A percentile compares a stretch with the other conserved stretches of the same genome.
Conservation (phyloP, 2,329 filamentous ascomycete species). For the Alternaria brassicae region DNA sequence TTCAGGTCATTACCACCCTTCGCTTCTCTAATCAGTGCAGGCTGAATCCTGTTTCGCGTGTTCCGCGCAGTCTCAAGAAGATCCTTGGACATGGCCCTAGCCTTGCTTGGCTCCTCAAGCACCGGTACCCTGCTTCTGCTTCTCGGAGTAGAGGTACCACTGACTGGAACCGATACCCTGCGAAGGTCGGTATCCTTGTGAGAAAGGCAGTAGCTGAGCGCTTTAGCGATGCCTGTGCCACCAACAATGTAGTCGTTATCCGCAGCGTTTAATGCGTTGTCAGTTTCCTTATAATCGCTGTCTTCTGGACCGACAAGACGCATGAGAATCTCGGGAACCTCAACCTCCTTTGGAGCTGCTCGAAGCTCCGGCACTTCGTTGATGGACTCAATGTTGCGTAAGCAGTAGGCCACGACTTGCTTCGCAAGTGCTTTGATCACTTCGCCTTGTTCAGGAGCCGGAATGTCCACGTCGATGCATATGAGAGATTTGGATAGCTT, state of each 20-base stretch:
- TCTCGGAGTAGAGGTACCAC: constrained; percentile 63
- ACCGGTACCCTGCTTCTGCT: constrained; percentile 30
- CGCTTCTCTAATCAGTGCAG: constrained; percentile 78
- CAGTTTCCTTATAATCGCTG: constrained; percentile 58
- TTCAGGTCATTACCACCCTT: constrained; percentile 74
- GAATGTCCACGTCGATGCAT: constrained; percentile 90
- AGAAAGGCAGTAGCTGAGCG: constrained; percentile 85
- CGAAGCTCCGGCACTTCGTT: constrained; percentile 69
- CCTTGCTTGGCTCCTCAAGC: constrained; percentile 37
- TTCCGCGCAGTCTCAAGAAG: constrained; percentile 86
- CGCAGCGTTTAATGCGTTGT: constrained; percentile 73
- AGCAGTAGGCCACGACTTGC: constrained; percentile 91
- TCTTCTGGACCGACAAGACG: constrained; percentile 81
- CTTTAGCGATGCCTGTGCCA: constrained; percentile 93
- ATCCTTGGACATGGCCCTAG: constrained; percentile 87
- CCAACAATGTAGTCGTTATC: constrained; percentile 97
- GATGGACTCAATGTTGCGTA: constrained; percentile 86
- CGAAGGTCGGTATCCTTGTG: constrained; percentile 71
- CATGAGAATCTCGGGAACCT: constrained; percentile 82
- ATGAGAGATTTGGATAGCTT: constrained; percentile 83
- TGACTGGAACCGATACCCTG: constrained; percentile 50
- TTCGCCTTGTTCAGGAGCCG: constrained; percentile 80
- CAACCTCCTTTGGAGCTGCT: constrained; percentile 59
- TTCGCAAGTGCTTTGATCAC: constrained; percentile 91
- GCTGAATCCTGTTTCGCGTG: constrained; percentile 82